phyloP scores from a whole-genome alignment of 2,329 filamentous ascomycete species.

The Fusarium miscanthi region DNA sequence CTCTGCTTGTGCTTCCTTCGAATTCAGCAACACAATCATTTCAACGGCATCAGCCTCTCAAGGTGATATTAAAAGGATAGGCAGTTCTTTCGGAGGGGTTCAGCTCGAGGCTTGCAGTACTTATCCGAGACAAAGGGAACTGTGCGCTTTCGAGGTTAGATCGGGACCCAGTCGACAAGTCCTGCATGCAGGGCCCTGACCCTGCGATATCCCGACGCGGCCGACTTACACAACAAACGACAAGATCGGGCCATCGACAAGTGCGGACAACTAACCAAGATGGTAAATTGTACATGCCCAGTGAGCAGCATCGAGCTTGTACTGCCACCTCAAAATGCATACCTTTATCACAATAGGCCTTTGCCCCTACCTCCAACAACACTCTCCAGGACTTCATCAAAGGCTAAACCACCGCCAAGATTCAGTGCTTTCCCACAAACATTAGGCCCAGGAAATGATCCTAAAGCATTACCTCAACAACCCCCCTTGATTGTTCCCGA shows the following conservation, averaged over 20 bases:
- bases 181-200: slow-evolving; percentile 22
- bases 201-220: slow-evolving; percentile 11
- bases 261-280: slow-evolving; percentile 9
- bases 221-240: background rate
- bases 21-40: background rate
- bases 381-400: slow-evolving; percentile 15
- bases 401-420: slow-evolving; percentile 15
- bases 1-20: background rate
- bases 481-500: slow-evolving; percentile 21
- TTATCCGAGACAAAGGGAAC: slow-evolving; percentile 22
- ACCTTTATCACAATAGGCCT: slow-evolving; percentile 37
- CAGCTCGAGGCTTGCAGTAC: slow-evolving; percentile 4
- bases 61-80: background rate
- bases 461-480: slow-evolving; percentile 26
- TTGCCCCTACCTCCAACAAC: slow-evolving; percentile 36
- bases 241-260: background rate
- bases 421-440: slow-evolving; percentile 34
- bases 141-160: slow-evolving; percentile 20
- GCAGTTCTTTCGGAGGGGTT: background rate
- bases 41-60: background rate
- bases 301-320: slow-evolving; percentile 33
- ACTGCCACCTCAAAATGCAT: slow-evolving; percentile 40
- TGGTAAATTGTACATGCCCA: slow-evolving; percentile 30
- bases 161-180: slow-evolving; percentile 16
- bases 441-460: slow-evolving; percentile 36